Conservation (phyloP, 225 moss, liverwort and hornwort species). For the Asterella californica region DNA sequence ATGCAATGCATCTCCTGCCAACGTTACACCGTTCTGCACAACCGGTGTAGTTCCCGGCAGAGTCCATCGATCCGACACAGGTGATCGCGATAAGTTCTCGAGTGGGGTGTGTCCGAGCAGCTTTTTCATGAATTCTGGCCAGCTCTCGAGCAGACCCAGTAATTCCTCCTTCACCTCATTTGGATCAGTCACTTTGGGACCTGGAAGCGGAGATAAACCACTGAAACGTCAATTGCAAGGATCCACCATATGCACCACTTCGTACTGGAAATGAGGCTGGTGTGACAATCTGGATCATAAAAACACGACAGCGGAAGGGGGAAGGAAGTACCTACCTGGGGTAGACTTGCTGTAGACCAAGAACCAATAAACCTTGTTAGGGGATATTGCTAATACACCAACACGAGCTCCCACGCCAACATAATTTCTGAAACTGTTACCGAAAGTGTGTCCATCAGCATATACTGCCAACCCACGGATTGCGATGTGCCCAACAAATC, state of each 20-base stretch:
- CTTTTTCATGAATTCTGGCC: constrained; percentile 25
- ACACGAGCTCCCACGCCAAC: constrained; percentile 47
- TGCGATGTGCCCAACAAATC: constrained; percentile 45
- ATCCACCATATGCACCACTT: too few relatives aligned
- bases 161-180: constrained; percentile 49
- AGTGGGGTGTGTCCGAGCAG: constrained; percentile 35
- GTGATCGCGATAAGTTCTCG: constrained; percentile 35
- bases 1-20: constrained; percentile 60
- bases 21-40: constrained; percentile 42
- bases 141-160: constrained; percentile 24
- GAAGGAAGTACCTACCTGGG: constrained; percentile 36
- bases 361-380: constrained; percentile 64
- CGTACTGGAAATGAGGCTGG: too few relatives aligned
- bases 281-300: neutral
- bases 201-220: constrained; percentile 19
- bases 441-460: constrained; percentile 52
- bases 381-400: constrained; percentile 40
- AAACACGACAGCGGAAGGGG: neutral
- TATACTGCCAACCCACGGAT: constrained; percentile 53
- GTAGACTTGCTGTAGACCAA: constrained; percentile 32
- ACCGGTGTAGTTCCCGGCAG: constrained; percentile 35
- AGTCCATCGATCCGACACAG: constrained; percentile 43
- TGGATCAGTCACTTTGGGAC: constrained; percentile 37
- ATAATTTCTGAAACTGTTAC: constrained; percentile 19
- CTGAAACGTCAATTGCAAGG: neutral